phyloP scores from a whole-genome alignment of 75 land plant species.

The Cunninghamia lanceolata region DNA sequence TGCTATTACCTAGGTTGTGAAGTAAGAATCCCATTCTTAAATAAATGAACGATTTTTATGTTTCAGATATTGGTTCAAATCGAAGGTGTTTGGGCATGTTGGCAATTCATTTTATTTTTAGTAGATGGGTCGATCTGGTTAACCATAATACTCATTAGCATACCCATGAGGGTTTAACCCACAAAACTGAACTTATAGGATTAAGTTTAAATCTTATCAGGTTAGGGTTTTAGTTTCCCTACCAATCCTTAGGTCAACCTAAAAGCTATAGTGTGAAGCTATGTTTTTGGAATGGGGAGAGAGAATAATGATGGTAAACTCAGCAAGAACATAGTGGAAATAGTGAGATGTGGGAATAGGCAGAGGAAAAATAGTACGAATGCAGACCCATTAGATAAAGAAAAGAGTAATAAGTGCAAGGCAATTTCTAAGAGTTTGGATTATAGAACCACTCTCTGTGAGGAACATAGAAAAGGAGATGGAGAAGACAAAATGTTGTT shows the following conservation, averaged over 20 bases:
- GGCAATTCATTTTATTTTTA: too few relatives aligned
- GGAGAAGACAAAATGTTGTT: conserved; percentile 61
- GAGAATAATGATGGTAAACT: neutral
- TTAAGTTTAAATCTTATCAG: neutral
- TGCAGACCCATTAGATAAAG: neutral
- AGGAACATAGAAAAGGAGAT: conserved; percentile 75
- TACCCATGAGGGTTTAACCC: too few relatives aligned
- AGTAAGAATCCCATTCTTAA: too few relatives aligned
- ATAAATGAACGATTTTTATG: too few relatives aligned
- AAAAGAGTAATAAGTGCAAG: neutral
- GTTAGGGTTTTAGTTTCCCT: neutral
- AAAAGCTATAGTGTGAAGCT: neutral
- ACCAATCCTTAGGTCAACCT: neutral
- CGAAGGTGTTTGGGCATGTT: too few relatives aligned
- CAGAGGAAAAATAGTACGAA: neutral
- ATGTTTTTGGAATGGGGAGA: neutral
- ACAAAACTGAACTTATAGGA: too few relatives aligned
- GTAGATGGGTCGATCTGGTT: too few relatives aligned
- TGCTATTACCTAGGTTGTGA: too few relatives aligned
- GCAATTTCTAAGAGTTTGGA: neutral
- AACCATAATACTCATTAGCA: too few relatives aligned
- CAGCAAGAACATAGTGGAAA: neutral
- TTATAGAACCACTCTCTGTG: conserved; percentile 27
- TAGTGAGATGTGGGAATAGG: neutral
- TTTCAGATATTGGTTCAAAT: too few relatives aligned